A percentile compares a stretch with the other conserved stretches of the same genome.
Evolutionary conservation across 2,329 filamentous ascomycete species (phyloP).

Genomic region (Pseudogymnoascus pannorum): DNA sequence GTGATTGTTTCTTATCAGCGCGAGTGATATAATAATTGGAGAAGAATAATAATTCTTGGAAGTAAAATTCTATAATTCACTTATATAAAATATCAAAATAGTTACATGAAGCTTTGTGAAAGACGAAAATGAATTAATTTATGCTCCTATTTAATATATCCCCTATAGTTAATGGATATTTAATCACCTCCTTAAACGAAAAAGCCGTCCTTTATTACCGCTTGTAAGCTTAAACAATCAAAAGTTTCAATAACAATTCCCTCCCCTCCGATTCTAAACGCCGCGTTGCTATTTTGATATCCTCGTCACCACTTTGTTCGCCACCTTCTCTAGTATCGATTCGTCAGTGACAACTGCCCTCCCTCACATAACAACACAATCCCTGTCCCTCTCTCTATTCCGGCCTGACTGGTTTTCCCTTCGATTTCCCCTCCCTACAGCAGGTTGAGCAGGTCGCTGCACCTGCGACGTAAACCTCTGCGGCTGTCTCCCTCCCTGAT

Average conservation of each 20-base stretch:
- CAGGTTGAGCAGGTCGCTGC: background rate
- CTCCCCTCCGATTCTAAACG: background rate
- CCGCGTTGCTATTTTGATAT: background rate
- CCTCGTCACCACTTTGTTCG: background rate
- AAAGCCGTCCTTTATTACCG: background rate
- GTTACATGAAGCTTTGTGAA: background rate
- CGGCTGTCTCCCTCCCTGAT: slow-evolving; percentile 12
- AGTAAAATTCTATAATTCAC: background rate
- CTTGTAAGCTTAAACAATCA: background rate
- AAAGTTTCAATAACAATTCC: background rate
- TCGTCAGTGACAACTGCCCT: background rate
- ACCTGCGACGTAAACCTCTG: background rate
- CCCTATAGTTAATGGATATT: background rate
- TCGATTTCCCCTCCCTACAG: background rate
- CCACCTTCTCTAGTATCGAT: background rate
- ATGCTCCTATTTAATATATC: background rate
- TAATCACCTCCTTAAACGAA: background rate
- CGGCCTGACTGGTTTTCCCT: background rate
- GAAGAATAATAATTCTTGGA: background rate
- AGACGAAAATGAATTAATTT: background rate
- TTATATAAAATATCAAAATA: background rate
- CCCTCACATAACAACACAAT: slow-evolving; percentile 43
- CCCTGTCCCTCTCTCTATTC: slow-evolving; percentile 28
- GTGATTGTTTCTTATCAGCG: background rate
- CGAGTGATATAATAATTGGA: background rate